Evolutionary conservation across 2,329 filamentous ascomycete species (phyloP).

Genomic region (Pseudopyricularia javanii): DNA sequence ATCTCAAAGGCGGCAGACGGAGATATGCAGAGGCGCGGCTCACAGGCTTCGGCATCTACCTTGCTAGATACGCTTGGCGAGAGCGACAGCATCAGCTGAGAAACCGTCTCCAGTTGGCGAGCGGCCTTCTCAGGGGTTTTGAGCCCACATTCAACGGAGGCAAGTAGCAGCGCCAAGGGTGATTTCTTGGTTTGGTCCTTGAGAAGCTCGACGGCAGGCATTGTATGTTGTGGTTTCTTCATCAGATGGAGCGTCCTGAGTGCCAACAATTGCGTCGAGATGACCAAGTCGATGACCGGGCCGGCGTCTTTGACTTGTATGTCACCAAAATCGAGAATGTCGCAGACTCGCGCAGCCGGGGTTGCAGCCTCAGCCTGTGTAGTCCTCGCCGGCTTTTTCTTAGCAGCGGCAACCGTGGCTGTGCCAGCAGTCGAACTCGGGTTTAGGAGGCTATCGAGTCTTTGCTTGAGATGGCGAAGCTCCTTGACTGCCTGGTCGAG

Average conservation of each 20-base stretch:
- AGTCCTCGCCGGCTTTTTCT: conserved; percentile 17
- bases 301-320: conserved; percentile 21
- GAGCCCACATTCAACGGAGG: conserved; percentile 10
- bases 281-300: conserved; percentile 39
- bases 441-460: conserved; percentile 33
- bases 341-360: conserved; percentile 33
- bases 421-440: conserved; percentile 10
- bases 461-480: conserved; percentile 50
- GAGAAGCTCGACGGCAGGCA: conserved; percentile 43
- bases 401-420: conserved; percentile 6
- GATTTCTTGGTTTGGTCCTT: conserved; percentile 39
- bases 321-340: conserved; percentile 50
- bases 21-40: conserved; percentile 39
- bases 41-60: conserved; percentile 43
- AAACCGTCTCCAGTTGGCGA: conserved; percentile 54
- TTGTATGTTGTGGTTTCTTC: conserved; percentile 46
- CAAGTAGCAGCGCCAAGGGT: conserved; percentile 42
- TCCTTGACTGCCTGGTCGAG: conserved; percentile 60
- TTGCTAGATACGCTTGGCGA: conserved; percentile 54
- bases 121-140: conserved; percentile 43
- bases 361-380: conserved; percentile 17
- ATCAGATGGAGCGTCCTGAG: conserved; percentile 49
- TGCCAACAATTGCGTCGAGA: conserved; percentile 51
- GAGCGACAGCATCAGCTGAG: conserved; percentile 52
- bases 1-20: conserved; percentile 48